phyloP scores from a whole-genome alignment of 768 basidiomycete genomes.

The Kwoniella shandongensis region DNA sequence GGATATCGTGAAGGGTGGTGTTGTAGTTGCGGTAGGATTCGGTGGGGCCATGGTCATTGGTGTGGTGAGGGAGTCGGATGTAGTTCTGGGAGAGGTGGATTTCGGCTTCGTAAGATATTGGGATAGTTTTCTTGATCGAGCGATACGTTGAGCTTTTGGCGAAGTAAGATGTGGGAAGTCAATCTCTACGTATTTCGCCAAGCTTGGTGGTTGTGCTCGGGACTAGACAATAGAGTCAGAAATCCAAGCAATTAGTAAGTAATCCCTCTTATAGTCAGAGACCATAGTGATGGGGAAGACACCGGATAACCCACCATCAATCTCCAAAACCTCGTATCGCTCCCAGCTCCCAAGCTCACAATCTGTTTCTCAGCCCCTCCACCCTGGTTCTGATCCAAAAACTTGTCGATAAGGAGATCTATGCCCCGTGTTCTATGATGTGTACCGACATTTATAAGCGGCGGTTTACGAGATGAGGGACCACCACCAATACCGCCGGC shows the following conservation, averaged over 20 bases:
- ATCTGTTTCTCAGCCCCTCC: conserved; percentile 69
- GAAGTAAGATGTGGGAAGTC: conserved; percentile 85
- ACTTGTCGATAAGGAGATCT: conserved; percentile 70
- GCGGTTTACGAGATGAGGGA: conserved; percentile 57
- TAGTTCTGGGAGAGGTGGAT: neutral
- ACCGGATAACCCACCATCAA: conserved; percentile 64
- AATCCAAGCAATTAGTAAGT: neutral
- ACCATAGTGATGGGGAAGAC: conserved; percentile 34
- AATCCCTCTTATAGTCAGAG: neutral
- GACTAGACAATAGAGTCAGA: conserved; percentile 56
- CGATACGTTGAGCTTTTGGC: conserved; percentile 61
- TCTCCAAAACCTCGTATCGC: conserved; percentile 93
- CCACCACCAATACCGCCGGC: conserved; percentile 46
- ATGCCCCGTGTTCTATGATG: conserved; percentile 78
- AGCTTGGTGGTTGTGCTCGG: conserved; percentile 59
- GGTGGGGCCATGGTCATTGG: no score
- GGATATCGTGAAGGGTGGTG: conserved; percentile 27
- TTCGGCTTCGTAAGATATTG: neutral
- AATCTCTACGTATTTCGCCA: conserved; percentile 72
- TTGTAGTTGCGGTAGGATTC: neutral
- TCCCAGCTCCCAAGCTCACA: conserved; percentile 91
- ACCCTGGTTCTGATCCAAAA: conserved; percentile 57
- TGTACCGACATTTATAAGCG: conserved; percentile 93
- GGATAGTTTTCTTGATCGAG: conserved; percentile 31
- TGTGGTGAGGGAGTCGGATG: neutral